These are phyloP conservation scores for Coemansia sp. DNA, from an alignment of 192 early-diverging fungal genomes.

Conservation along the genomic window DNA sequence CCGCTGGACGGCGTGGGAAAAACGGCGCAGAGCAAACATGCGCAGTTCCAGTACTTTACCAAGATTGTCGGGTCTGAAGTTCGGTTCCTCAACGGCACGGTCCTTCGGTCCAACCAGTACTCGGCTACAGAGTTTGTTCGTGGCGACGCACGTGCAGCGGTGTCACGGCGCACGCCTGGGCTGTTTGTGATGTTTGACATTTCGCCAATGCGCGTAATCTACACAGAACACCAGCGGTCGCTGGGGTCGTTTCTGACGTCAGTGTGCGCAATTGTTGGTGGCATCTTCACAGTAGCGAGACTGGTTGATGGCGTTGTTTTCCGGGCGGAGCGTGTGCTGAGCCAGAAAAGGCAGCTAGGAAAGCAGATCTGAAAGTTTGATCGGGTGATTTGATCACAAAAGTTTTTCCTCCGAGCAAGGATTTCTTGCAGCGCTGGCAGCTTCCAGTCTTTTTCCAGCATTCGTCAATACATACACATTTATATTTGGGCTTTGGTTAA, in stretches of 20 bases:
- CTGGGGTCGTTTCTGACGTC: constrained; percentile 88
- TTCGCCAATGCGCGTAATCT: constrained; percentile 92
- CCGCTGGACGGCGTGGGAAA: constrained; percentile 68
- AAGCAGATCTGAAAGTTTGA: constrained; percentile 54
- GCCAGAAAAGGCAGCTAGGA: constrained; percentile 78
- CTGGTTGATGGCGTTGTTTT: constrained; percentile 86
- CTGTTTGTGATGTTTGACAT: constrained; percentile 95
- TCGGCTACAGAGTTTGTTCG: constrained; percentile 82
- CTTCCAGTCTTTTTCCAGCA: neutral
- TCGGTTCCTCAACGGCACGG: constrained; percentile 64
- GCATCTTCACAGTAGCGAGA: constrained; percentile 93
- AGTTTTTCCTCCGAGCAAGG: neutral
- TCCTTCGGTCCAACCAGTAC: constrained; percentile 89
- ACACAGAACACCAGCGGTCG: constrained; percentile 76
- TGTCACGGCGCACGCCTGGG: constrained; percentile 52
- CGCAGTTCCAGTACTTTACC: constrained; percentile 88
- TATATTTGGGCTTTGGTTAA: too few species aligned
- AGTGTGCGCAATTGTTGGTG: constrained; percentile 90
- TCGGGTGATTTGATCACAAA: constrained; percentile 4
- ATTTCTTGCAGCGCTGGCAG: neutral
- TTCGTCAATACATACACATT: neutral
- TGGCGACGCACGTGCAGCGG: neutral
- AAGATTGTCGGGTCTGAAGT: constrained; percentile 92
- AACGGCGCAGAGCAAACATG: constrained; percentile 55
- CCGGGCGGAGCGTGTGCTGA: constrained; percentile 75